Conservation (phyloP, 352 stramenopile genomes). For the Peronospora destructor region DNA sequence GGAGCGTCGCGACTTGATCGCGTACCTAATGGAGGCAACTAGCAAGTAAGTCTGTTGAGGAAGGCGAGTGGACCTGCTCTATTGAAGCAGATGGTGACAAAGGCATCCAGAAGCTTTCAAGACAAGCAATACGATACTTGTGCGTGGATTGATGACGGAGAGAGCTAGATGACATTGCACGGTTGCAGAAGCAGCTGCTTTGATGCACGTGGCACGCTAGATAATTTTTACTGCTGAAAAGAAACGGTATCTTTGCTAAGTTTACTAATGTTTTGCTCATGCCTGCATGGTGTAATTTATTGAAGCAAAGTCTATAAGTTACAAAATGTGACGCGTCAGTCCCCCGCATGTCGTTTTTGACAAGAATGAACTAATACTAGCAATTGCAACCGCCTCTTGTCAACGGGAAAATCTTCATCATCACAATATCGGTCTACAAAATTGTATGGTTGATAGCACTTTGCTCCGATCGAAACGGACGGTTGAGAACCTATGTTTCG, state of each 20-base stretch:
- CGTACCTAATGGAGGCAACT: constrained; percentile 92
- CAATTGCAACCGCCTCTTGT: too few species aligned
- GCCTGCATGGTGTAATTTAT: neutral
- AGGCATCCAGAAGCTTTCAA: constrained; percentile 5
- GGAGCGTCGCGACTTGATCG: constrained; percentile 97
- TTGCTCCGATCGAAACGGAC: constrained; percentile 7
- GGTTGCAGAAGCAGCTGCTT: neutral
- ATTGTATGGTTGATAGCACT: too few species aligned
- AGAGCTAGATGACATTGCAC: neutral
- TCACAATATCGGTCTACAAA: too few species aligned
- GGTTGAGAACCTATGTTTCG: constrained; percentile 3
- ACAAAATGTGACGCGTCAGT: neutral
- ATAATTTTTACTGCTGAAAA: constrained; percentile 30
- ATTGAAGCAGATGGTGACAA: constrained; percentile 2
- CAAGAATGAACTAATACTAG: too few species aligned
- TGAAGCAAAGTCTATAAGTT: neutral
- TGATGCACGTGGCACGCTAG: constrained; percentile 18
- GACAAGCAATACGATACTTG: neutral
- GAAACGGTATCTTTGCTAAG: constrained; percentile 13
- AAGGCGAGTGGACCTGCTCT: constrained; percentile 7
- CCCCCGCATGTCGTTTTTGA: too few species aligned
- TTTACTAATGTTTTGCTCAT: neutral
- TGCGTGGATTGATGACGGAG: neutral
- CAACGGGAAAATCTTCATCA: too few species aligned
- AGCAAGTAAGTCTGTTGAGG: constrained; percentile 13